phyloP scores from a whole-genome alignment of 768 basidiomycete species.

The Sistotremastrum niveocremeum region DNA sequence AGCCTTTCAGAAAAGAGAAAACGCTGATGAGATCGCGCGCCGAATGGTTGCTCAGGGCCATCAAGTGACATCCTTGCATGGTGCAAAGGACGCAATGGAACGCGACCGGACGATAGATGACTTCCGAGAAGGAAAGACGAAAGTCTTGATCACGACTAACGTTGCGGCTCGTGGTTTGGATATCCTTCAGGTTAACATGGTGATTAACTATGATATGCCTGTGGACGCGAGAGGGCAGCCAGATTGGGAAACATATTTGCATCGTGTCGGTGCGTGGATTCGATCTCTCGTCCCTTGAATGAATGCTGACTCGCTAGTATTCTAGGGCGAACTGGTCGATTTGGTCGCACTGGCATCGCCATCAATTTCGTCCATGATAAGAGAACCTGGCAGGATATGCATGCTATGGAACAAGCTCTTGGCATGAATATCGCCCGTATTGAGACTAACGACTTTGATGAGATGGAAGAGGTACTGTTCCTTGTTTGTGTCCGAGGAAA shows the following conservation, averaged over 20 bases:
- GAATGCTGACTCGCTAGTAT: neutral
- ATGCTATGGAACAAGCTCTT: conserved; percentile 70
- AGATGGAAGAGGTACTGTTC: conserved; percentile 75
- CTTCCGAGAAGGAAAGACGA: conserved; percentile 92
- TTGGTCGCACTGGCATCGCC: conserved; percentile 92
- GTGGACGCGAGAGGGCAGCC: conserved; percentile 45
- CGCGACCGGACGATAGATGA: conserved; percentile 88
- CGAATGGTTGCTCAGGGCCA: conserved; percentile 91
- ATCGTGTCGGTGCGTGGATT: conserved; percentile 71
- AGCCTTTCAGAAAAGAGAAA: conserved; percentile 36
- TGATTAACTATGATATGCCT: conserved; percentile 97
- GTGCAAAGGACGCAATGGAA: conserved; percentile 79
- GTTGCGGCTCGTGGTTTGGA: conserved; percentile 98
- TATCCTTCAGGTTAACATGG: conserved; percentile 98
- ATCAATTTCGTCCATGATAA: conserved; percentile 96
- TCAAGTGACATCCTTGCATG: conserved; percentile 91
- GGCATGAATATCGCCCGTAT: conserved; percentile 73
- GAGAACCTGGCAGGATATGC: conserved; percentile 79
- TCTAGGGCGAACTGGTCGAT: conserved; percentile 90
- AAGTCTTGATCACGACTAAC: conserved; percentile 97
- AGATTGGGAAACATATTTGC: conserved; percentile 95
- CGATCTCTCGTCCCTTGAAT: neutral
- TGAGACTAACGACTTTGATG: conserved; percentile 80
- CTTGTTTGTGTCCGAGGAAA: neutral
- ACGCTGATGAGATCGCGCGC: conserved; percentile 82